Evolutionary conservation across 768 basidiomycete species (phyloP).

Genomic region (Trametes cingulata): DNA sequence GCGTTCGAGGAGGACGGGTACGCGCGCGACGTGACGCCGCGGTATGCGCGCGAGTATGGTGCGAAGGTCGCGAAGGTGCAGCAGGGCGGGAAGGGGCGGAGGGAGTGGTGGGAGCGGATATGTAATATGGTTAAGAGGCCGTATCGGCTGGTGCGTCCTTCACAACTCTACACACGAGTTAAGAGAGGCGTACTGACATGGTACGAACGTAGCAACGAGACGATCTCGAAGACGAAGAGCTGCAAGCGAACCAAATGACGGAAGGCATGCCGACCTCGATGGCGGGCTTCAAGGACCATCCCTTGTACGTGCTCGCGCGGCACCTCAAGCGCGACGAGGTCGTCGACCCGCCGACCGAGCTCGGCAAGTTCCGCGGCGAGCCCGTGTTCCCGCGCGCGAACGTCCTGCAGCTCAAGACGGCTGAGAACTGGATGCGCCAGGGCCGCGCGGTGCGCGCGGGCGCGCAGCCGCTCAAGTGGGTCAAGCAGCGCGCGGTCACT

Average conservation of each 20-base stretch:
- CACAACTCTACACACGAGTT: no score
- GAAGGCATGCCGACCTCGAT: slow-evolving; percentile 95
- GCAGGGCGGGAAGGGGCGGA: slow-evolving; percentile 63
- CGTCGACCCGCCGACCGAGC: slow-evolving; percentile 74
- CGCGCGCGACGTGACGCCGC: slow-evolving; percentile 86
- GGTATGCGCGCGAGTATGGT: slow-evolving; percentile 82
- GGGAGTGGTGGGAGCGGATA: slow-evolving; percentile 85
- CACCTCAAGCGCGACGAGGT: slow-evolving; percentile 80
- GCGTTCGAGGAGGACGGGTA: slow-evolving; percentile 95
- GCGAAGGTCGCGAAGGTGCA: slow-evolving; percentile 82
- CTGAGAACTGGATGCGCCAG: slow-evolving; percentile 93
- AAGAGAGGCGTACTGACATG: neutral
- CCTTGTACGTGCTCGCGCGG: slow-evolving; percentile 57
- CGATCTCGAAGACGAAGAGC: slow-evolving; percentile 89
- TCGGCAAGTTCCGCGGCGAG: slow-evolving; percentile 93
- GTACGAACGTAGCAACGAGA: slow-evolving; percentile 70
- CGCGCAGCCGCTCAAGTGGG: slow-evolving; percentile 85
- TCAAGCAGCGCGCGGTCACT: slow-evolving; percentile 83
- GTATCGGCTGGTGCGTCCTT: slow-evolving; percentile 70
- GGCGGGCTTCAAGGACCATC: slow-evolving; percentile 94
- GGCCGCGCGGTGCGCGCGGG: slow-evolving; percentile 74
- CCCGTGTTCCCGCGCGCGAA: slow-evolving; percentile 85
- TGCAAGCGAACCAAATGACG: slow-evolving; percentile 70
- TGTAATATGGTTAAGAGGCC: slow-evolving; percentile 64
- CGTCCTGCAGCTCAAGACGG: slow-evolving; percentile 84